Evolutionary conservation across 208 protist genomes (phyloP).

Genomic region (Novymonas esmeraldas): DNA sequence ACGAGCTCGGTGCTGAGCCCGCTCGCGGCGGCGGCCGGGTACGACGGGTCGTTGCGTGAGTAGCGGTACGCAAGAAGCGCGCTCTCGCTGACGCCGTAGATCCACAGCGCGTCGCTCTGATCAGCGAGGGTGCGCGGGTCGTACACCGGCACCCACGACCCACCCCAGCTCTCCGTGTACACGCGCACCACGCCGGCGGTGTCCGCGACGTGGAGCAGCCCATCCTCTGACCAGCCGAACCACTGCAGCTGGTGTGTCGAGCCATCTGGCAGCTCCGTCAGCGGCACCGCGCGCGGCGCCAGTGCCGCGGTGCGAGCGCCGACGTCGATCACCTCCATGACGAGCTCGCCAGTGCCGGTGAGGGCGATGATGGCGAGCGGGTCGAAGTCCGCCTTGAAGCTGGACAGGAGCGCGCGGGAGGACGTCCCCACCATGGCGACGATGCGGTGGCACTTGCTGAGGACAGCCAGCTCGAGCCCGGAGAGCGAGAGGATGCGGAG

Average conservation of each 20-base stretch:
- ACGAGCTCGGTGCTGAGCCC: slow-evolving; percentile 74
- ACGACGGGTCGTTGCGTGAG: slow-evolving; percentile 51
- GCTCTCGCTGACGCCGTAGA: slow-evolving; percentile 76
- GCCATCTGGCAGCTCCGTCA: slow-evolving; percentile 57
- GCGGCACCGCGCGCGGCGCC: slow-evolving; percentile 46
- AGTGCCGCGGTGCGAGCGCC: slow-evolving; percentile 48
- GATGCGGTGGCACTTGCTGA: slow-evolving; percentile 80
- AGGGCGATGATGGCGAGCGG: slow-evolving; percentile 74
- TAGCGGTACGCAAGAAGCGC: slow-evolving; percentile 70
- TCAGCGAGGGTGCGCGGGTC: slow-evolving; percentile 66
- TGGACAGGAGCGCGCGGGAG: slow-evolving; percentile 56
- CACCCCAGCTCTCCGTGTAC: slow-evolving; percentile 80
- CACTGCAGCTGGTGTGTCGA: slow-evolving; percentile 79
- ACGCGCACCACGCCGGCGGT: slow-evolving; percentile 86
- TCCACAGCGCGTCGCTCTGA: slow-evolving; percentile 38
- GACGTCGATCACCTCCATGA: slow-evolving; percentile 81
- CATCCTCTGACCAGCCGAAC: slow-evolving; percentile 89
- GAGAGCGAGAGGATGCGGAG: slow-evolving; percentile 85
- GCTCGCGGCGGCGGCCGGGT: slow-evolving; percentile 72
- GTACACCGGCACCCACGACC: slow-evolving; percentile 82
- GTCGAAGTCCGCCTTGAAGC: slow-evolving; percentile 69
- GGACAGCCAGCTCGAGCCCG: slow-evolving; percentile 79
- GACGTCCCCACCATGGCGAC: slow-evolving; percentile 85
- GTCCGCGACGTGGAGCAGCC: slow-evolving; percentile 79
- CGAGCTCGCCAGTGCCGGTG: slow-evolving; percentile 42